These are phyloP conservation scores for Myriangium duriaei DNA, from an alignment of 2,329 filamentous ascomycete genomes.

Conservation along the genomic window DNA sequence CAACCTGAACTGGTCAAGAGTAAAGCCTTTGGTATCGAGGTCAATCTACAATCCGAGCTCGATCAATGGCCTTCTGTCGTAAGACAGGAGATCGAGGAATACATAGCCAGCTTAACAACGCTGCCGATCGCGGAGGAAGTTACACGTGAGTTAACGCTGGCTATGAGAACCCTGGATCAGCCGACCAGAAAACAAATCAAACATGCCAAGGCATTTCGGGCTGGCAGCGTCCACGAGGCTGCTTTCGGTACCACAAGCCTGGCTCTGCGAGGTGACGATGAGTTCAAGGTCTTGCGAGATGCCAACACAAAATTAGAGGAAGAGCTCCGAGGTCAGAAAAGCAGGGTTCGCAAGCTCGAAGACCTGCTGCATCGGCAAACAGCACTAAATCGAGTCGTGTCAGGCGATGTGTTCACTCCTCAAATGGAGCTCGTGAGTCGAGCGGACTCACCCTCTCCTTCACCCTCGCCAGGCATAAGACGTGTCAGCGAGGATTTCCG, in stretches of 20 bases:
- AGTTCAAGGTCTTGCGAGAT: slow-evolving; percentile 44
- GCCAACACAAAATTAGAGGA: slow-evolving; percentile 45
- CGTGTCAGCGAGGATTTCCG: slow-evolving; percentile 32
- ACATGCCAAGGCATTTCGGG: slow-evolving; percentile 86
- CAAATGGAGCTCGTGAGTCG: slow-evolving; percentile 11
- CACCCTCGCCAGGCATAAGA: slow-evolving; percentile 17
- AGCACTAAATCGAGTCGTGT: slow-evolving; percentile 38
- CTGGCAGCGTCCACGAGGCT: slow-evolving; percentile 88
- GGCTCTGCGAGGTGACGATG: slow-evolving; percentile 75
- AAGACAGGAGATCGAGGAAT: slow-evolving; percentile 64
- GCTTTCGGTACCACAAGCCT: slow-evolving; percentile 76
- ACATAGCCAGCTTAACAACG: slow-evolving; percentile 53
- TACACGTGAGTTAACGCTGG: slow-evolving; percentile 59
- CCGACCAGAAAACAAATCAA: slow-evolving; percentile 80
- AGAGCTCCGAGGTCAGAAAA: slow-evolving; percentile 76
- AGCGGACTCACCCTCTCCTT: slow-evolving; percentile 9
- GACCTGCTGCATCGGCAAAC: slow-evolving; percentile 80
- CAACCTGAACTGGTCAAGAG: slow-evolving; percentile 54
- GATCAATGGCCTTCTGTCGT: slow-evolving; percentile 67
- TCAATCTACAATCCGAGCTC: slow-evolving; percentile 71
- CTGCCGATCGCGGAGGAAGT: slow-evolving; percentile 54
- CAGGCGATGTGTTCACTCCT: slow-evolving; percentile 20
- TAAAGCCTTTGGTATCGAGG: slow-evolving; percentile 64
- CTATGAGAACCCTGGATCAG: slow-evolving; percentile 64
- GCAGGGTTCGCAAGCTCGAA: slow-evolving; percentile 79